A percentile compares a stretch with the other conserved stretches of the same genome.
Evolutionary conservation across 2,329 filamentous ascomycete genomes (phyloP).

Genomic region (Trichophyton schoenleinii): DNA sequence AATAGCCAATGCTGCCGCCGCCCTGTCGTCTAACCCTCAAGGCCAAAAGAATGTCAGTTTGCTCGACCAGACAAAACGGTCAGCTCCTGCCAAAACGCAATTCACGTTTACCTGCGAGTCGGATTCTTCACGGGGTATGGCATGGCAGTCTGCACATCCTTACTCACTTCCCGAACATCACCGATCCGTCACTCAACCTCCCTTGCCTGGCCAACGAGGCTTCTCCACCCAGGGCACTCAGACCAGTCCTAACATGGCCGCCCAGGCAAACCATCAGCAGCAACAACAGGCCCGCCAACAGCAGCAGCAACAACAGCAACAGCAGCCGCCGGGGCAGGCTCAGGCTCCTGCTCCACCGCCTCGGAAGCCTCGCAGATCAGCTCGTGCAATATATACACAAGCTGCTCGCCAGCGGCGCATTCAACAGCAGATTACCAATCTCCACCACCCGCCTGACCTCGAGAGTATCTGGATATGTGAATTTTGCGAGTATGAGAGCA

Average conservation of each 20-base stretch:
- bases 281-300: not conserved
- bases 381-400: constrained; percentile 57
- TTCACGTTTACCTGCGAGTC: constrained; percentile 97
- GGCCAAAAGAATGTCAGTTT: constrained; percentile 70
- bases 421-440: constrained; percentile 64
- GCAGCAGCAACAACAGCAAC: constrained; percentile 16
- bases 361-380: constrained; percentile 53
- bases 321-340: constrained; percentile 27
- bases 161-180: constrained; percentile 29
- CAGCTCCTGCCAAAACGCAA: constrained; percentile 62
- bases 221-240: constrained; percentile 44
- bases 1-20: constrained; percentile 73
- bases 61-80: constrained; percentile 54
- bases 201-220: constrained; percentile 25
- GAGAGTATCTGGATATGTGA: constrained; percentile 92
- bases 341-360: constrained; percentile 35
- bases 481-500: constrained; percentile 94
- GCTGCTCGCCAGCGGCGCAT: constrained; percentile 68
- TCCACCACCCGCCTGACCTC: constrained; percentile 54
- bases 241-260: constrained; percentile 40
- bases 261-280: constrained; percentile 15
- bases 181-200: constrained; percentile 21
- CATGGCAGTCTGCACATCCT: constrained; percentile 53
- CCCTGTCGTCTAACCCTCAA: constrained; percentile 42
- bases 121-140: constrained; percentile 66